Conservation (phyloP, 2,329 filamentous ascomycete genomes). For the Neonectria faginata region DNA sequence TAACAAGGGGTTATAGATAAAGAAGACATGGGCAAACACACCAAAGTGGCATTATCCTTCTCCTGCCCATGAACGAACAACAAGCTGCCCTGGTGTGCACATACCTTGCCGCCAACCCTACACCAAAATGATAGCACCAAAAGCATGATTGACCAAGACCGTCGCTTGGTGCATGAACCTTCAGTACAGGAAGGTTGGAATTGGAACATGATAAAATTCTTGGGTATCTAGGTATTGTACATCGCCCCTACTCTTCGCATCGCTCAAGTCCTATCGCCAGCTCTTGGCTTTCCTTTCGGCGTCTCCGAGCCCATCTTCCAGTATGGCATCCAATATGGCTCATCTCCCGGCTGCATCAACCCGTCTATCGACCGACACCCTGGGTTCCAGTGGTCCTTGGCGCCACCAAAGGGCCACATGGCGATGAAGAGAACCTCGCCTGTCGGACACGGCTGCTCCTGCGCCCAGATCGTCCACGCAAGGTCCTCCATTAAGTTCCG, state of each 20-base stretch:
- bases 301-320: slow-evolving; percentile 36
- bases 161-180: background rate
- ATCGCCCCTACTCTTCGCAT: background rate
- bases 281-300: background rate
- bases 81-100: too few species aligned
- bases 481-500: slow-evolving; percentile 60
- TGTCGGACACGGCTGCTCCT: slow-evolving; percentile 63
- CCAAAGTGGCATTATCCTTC: too few species aligned
- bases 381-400: slow-evolving; percentile 62
- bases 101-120: too few species aligned
- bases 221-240: background rate
- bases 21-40: too few species aligned
- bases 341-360: slow-evolving; percentile 33
- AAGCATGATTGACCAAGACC: background rate
- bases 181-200: background rate
- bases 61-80: too few species aligned
- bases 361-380: slow-evolving; percentile 47
- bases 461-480: slow-evolving; percentile 71
- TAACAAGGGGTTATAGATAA: too few species aligned
- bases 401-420: slow-evolving; percentile 70
- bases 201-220: background rate
- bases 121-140: background rate
- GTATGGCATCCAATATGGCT: slow-evolving; percentile 46
- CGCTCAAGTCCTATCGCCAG: background rate
- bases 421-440: slow-evolving; percentile 71